Evolutionary conservation across 2,329 filamentous ascomycete species (phyloP).

Genomic region (Fusarium gaditjirri): DNA sequence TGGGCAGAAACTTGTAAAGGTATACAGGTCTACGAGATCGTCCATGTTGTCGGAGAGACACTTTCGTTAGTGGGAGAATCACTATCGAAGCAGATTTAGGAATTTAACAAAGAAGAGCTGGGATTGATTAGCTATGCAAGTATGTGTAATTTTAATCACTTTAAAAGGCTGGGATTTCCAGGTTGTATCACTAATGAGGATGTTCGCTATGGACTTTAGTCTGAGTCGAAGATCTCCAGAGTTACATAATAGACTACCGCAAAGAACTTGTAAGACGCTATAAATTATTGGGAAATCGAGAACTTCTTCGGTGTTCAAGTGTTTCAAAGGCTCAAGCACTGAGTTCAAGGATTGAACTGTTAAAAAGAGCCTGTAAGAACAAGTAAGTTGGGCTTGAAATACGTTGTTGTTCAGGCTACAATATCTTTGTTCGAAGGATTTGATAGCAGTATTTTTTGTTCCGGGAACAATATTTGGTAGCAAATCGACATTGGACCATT

Average conservation of each 20-base stretch:
- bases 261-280: background rate
- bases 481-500: background rate
- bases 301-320: background rate
- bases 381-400: background rate
- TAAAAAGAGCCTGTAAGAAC: background rate
- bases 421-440: background rate
- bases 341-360: background rate
- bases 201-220: background rate
- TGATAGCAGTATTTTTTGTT: too few species aligned
- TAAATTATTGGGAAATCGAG: too few species aligned
- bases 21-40: conserved; percentile 29
- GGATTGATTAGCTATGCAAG: background rate
- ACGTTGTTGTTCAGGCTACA: background rate
- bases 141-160: background rate
- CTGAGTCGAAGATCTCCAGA: too few species aligned
- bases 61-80: background rate
- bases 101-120: background rate
- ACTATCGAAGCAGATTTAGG: background rate
- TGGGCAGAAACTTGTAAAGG: conserved; percentile 32
- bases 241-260: background rate
- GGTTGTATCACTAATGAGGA: background rate
- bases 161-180: background rate
- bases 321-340: background rate
- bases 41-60: conserved; percentile 14
- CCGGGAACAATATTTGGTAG: background rate